Percentiles rank a stretch among this genome's conserved stretches.
phyloP scores from a whole-genome alignment of 2,329 filamentous ascomycete species.

The Penicillium sp. region DNA sequence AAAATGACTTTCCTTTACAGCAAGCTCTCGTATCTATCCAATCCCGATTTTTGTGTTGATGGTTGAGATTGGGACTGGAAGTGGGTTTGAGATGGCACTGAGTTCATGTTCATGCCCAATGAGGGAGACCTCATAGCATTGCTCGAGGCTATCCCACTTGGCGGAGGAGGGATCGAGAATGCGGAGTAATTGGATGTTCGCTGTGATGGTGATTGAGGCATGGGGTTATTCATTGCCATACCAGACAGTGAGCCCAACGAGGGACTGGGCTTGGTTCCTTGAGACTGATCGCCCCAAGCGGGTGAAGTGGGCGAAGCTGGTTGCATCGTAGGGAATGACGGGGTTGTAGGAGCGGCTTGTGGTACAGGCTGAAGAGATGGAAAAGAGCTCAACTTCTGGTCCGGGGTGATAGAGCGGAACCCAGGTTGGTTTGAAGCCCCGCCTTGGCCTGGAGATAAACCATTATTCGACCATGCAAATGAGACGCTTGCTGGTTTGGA shows the following conservation, averaged over 20 bases:
- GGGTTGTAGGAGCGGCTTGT: constrained; percentile 27
- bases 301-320: constrained; percentile 27
- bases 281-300: constrained; percentile 16
- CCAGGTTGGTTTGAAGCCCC: constrained; percentile 17
- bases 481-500: constrained; percentile 26
- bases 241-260: constrained; percentile 26
- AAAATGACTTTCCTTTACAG: constrained; percentile 35
- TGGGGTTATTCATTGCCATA: constrained; percentile 19
- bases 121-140: constrained; percentile 19
- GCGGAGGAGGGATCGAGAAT: constrained; percentile 42
- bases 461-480: constrained; percentile 42
- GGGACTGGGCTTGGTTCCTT: constrained; percentile 12
- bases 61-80: constrained; percentile 19
- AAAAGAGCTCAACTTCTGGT: constrained; percentile 46
- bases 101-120: constrained; percentile 12
- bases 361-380: constrained; percentile 44
- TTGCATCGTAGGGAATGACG: constrained; percentile 28
- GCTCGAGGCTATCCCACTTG: constrained; percentile 17
- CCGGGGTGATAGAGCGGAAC: constrained; percentile 49
- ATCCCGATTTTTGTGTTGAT: constrained; percentile 37
- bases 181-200: constrained; percentile 31
- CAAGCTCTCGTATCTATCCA: constrained; percentile 55
- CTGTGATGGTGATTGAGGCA: constrained; percentile 15
- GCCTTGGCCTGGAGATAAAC: constrained; percentile 16
- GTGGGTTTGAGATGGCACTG: constrained; percentile 24